Base-by-base conservation (phyloP, 768 basidiomycete species). In the Kwoniella sp. region DNA sequence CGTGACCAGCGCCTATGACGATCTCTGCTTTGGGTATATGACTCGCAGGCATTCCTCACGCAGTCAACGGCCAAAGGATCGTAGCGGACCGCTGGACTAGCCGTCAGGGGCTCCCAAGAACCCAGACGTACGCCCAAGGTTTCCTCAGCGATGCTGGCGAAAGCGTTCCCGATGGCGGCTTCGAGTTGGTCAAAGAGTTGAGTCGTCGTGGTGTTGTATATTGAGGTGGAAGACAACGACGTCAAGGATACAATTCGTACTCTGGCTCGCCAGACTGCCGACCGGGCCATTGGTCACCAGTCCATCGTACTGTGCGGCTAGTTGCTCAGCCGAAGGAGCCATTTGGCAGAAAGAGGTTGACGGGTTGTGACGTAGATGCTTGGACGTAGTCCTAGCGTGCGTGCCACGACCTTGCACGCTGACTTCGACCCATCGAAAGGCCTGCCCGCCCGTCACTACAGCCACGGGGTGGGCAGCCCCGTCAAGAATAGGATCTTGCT, bases 301-400 rank as follows among this genome's bases (percentile, higher is more conserved):
- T 23, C 65, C 65, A n/a, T 30, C 48, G 48, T 34, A 29, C 30
- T 26, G 20, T 22, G 23, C 17, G 17, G 65, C 58, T 2, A 61
- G 8, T 15, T 52, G 15, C 23, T 66, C 58, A 23, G 58, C 65
- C 4, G 48, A 17, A 5, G 52, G 25, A 7, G 50, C 41, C 17
- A 66, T 30, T 23, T 22, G 7, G 17, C 38, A 45, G 25, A 59
- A 51, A 2, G 30, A 9, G 15, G n/a, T 15, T 11, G 61, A 26
- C 26, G 65, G 45, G 37, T 66, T 58, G 22, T 22, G 22, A 17
- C 65, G 50, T 1, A 47, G 29, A 13, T 17, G 12, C 58, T 61
- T 60, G 5, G 68, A 59, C 2, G 68, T 69, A 8, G 63, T 59
- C 8, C 67, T 63, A 26, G 68, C 64, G 41, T 69, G 68, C n/a